phyloP scores from a whole-genome alignment of 352 stramenopile genomes.

The Phytophthora kernoviae region DNA sequence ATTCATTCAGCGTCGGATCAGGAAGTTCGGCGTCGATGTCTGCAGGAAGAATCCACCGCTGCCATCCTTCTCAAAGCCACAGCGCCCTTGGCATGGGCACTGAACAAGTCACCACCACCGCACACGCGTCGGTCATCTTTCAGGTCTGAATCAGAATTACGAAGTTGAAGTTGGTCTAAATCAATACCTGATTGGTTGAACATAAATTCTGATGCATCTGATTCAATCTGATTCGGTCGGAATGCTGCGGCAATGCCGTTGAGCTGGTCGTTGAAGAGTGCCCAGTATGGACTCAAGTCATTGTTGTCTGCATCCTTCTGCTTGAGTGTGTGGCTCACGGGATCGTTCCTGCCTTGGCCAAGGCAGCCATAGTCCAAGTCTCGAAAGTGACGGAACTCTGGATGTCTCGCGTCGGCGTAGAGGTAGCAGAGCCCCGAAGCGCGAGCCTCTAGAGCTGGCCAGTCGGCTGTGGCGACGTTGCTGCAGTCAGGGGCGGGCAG shows the following conservation, averaged over 20 bases:
- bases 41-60: constrained; percentile 74
- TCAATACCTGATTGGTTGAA: background rate
- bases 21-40: constrained; percentile 80
- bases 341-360: constrained; percentile 76
- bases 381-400: constrained; percentile 67
- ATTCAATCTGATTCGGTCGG: constrained; percentile 6
- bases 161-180: constrained; percentile 1
- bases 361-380: constrained; percentile 76
- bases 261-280: constrained; percentile 80
- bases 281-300: constrained; percentile 52
- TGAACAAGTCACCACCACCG: constrained; percentile 59
- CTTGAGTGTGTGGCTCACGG: constrained; percentile 72
- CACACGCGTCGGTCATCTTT: constrained; percentile 39
- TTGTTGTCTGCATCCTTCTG: constrained; percentile 45
- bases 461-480: constrained; percentile 46
- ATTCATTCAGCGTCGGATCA: constrained; percentile 47
- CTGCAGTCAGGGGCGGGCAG: constrained; percentile 61
- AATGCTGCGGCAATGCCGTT: constrained; percentile 62
- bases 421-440: constrained; percentile 76
- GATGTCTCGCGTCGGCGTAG: constrained; percentile 65
- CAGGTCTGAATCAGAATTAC: background rate
- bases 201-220: background rate
- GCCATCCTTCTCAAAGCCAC: constrained; percentile 40
- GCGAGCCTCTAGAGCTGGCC: constrained; percentile 34
- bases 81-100: constrained; percentile 74